Percentiles rank a stretch among this genome's conserved stretches.
phyloP scores from a whole-genome alignment of 768 basidiomycete genomes.

The Mycena rosella region DNA sequence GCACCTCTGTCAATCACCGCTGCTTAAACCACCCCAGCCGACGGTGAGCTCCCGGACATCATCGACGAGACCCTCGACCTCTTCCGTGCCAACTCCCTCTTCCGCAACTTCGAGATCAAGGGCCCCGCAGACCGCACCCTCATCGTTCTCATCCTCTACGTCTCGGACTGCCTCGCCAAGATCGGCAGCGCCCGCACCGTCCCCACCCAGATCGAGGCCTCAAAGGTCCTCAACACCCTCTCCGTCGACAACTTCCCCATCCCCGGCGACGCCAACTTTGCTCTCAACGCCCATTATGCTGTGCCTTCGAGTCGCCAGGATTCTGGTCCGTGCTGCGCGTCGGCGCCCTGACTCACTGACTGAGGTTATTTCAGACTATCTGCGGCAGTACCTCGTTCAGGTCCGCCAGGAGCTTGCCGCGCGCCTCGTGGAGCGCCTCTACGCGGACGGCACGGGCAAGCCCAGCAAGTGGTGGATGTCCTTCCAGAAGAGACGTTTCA shows the following conservation, averaged over 20 bases:
- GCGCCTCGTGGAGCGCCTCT: constrained; percentile 88
- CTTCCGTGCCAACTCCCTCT: constrained; percentile 98
- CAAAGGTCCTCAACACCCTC: constrained; percentile 89
- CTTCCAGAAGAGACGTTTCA: constrained; percentile 97
- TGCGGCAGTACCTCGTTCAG: constrained; percentile 93
- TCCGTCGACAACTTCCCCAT: constrained; percentile 94
- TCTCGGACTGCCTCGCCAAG: constrained; percentile 96
- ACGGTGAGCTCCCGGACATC: constrained; percentile 85
- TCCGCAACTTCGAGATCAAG: constrained; percentile 99
- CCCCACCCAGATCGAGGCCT: constrained; percentile 85
- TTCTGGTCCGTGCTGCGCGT: constrained; percentile 66
- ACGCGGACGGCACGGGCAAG: constrained; percentile 92
- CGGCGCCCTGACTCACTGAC: constrained; percentile 21
- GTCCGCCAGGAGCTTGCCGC: constrained; percentile 92
- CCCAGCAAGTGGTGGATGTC: constrained; percentile 99
- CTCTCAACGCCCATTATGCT: constrained; percentile 93
- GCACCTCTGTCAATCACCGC: constrained; percentile 4
- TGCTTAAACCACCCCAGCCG: constrained; percentile 62
- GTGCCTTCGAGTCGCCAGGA: constrained; percentile 81
- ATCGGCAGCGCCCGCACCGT: constrained; percentile 78
- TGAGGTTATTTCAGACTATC: constrained; percentile 69
- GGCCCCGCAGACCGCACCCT: constrained; percentile 95
- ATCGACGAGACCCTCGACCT: constrained; percentile 96
- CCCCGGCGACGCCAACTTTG: constrained; percentile 96
- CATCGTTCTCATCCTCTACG: constrained; percentile 97